A percentile compares a stretch with the other conserved stretches of the same genome.
phyloP scores from a whole-genome alignment of 2,329 filamentous ascomycete genomes.

The Phialocephala sp. region DNA sequence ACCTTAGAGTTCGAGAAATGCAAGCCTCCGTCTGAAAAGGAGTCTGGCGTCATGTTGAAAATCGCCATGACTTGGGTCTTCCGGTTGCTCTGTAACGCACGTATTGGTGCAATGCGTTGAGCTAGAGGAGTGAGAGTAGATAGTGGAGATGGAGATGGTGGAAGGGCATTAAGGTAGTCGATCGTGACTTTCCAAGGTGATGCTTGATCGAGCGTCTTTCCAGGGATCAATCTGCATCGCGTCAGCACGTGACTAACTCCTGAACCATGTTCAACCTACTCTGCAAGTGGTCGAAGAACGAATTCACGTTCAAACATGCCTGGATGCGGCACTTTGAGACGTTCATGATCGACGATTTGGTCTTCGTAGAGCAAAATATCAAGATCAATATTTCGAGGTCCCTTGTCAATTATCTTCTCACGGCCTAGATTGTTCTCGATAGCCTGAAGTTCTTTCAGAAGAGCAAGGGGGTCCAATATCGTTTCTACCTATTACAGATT shows the following conservation, averaged over 20 bases:
- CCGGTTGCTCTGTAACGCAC: constrained; percentile 58
- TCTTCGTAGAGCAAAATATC: constrained; percentile 87
- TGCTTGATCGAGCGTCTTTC: constrained; percentile 55
- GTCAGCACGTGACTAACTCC: constrained; percentile 22
- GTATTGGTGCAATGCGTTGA: constrained; percentile 56
- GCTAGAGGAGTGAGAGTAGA: constrained; percentile 65
- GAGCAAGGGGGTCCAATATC: constrained; percentile 70
- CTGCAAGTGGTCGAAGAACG: constrained; percentile 83
- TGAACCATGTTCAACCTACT: constrained; percentile 55
- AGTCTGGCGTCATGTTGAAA: constrained; percentile 92
- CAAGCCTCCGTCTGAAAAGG: constrained; percentile 88
- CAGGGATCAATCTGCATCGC: constrained; percentile 57
- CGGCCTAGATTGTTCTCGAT: constrained; percentile 84
- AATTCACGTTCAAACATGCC: constrained; percentile 92
- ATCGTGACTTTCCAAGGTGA: constrained; percentile 66
- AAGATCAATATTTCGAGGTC: constrained; percentile 91
- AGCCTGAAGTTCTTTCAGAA: constrained; percentile 81
- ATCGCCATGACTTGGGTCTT: constrained; percentile 90
- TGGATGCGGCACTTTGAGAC: constrained; percentile 83
- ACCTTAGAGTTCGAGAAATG: constrained; percentile 46
- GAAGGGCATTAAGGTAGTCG: constrained; percentile 66
- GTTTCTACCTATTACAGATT: constrained; percentile 74
- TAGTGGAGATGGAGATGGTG: constrained; percentile 54
- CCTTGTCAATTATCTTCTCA: constrained; percentile 87
- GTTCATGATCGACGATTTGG: constrained; percentile 66